phyloP scores from a whole-genome alignment of 345 rosid species.

The Isatis tinctoria region DNA sequence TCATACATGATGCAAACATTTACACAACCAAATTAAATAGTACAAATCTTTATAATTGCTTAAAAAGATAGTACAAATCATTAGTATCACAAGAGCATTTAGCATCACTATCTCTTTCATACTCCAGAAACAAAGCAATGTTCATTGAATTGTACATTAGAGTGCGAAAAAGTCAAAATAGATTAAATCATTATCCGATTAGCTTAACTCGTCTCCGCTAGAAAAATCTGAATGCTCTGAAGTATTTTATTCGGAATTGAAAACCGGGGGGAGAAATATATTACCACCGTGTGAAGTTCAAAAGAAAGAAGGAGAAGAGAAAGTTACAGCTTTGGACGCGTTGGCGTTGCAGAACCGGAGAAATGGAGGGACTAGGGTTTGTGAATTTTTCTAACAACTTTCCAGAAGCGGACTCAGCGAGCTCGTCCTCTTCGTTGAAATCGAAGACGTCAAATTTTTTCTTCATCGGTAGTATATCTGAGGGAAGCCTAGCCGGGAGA shows the following conservation, averaged over 20 bases:
- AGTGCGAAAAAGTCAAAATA: neutral
- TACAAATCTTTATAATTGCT: neutral
- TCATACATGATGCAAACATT: neutral
- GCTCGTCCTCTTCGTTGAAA: constrained; percentile 72
- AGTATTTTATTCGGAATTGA: neutral
- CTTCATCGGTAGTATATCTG: constrained; percentile 42
- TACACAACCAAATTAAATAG: neutral
- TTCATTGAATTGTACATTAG: neutral
- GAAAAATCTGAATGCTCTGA: constrained; percentile 1
- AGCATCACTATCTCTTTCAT: neutral
- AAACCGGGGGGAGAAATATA: neutral
- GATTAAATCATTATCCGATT: neutral
- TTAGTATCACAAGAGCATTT: neutral
- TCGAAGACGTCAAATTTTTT: constrained; percentile 50
- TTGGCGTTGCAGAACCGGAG: constrained; percentile 39
- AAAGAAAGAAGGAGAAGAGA: neutral
- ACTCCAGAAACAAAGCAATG: neutral
- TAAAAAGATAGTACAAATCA: no score
- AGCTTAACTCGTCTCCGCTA: neutral
- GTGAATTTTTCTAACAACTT: constrained; percentile 44
- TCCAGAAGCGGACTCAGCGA: constrained; percentile 43
- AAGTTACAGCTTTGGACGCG: constrained; percentile 54
- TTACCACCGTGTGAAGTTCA: neutral
- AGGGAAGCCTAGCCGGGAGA: neutral
- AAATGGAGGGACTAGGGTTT: constrained; percentile 54